Conservation (phyloP, 768 basidiomycete species). For the Flagelloscypha sp. region DNA sequence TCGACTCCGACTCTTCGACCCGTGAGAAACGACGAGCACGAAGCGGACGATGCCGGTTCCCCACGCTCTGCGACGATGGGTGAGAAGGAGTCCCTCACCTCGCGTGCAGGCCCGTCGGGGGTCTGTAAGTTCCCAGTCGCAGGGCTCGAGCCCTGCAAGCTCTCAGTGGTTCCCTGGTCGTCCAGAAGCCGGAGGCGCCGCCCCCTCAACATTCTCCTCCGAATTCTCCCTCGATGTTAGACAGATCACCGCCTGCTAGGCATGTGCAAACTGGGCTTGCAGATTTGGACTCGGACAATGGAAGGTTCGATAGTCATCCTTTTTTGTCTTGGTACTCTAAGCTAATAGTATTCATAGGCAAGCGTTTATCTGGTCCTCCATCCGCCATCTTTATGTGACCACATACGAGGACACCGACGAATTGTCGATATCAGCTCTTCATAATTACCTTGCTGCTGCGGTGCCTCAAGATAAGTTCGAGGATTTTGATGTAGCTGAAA, state of each 20-base stretch:
- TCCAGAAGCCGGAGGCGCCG: not conserved
- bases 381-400: conserved; percentile 56
- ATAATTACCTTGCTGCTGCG: conserved; percentile 68
- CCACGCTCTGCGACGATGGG: conserved; percentile 20
- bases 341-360: conserved; percentile 27
- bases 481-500: conserved; percentile 73
- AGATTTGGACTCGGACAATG: conserved; percentile 51
- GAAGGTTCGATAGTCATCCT: conserved; percentile 39
- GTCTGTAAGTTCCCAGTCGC: not conserved
- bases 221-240: conserved; percentile 18
- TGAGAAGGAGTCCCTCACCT: conserved; percentile 15
- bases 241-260: too few relatives aligned
- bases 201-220: conserved; percentile 2
- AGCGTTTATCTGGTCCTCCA: conserved; percentile 52
- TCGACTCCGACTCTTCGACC: too few relatives aligned
- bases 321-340: conserved; percentile 4
- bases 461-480: conserved; percentile 74
- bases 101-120: conserved; percentile 9
- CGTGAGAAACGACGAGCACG: conserved; percentile 19
- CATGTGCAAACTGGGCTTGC: conserved; percentile 41
- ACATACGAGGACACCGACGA: conserved; percentile 64
- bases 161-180: conserved; percentile 22
- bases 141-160: conserved; percentile 3
- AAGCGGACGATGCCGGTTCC: conserved; percentile 13
- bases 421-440: conserved; percentile 57